Percentiles rank a stretch among this genome's conserved stretches.
These are phyloP conservation scores for Gnomoniopsis smithogilvyi DNA, from an alignment of 2,329 filamentous ascomycete species.

Conservation along the genomic window DNA sequence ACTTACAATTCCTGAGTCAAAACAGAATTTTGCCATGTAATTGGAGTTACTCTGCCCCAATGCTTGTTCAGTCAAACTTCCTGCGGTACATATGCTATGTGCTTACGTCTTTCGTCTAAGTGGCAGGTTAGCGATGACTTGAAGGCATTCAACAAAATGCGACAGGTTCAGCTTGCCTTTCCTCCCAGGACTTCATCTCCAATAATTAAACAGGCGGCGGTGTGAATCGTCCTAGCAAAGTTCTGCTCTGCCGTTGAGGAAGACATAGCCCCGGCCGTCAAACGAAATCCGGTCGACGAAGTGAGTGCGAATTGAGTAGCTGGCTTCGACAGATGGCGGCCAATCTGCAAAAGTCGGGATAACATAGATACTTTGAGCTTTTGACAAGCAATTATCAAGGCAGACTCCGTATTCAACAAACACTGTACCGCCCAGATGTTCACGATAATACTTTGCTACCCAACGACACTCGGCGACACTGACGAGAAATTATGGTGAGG, in stretches of 20 bases:
- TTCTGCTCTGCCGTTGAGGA: constrained; percentile 51
- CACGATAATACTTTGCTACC: background rate
- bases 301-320: constrained; percentile 25
- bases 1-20: constrained; percentile 56
- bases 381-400: too few species aligned
- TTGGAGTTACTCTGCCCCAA: constrained; percentile 57
- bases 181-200: constrained; percentile 96
- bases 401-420: background rate
- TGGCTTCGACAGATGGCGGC: constrained; percentile 65
- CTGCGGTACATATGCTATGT: background rate
- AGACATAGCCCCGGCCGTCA: constrained; percentile 34
- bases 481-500: constrained; percentile 2
- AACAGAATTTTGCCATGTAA: constrained; percentile 64
- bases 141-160: background rate
- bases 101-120: constrained; percentile 27
- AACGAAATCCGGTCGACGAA: constrained; percentile 1
- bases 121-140: constrained; percentile 4
- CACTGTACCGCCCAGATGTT: background rate
- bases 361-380: constrained; percentile 56
- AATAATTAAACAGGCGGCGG: constrained; percentile 89
- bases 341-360: constrained; percentile 68
- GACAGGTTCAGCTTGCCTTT: constrained; percentile 58
- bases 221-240: constrained; percentile 70
- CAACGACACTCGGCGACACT: background rate
- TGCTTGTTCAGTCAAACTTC: constrained; percentile 15